phyloP scores from a whole-genome alignment of 345 rosid species.

The Pugionium cornutum region DNA sequence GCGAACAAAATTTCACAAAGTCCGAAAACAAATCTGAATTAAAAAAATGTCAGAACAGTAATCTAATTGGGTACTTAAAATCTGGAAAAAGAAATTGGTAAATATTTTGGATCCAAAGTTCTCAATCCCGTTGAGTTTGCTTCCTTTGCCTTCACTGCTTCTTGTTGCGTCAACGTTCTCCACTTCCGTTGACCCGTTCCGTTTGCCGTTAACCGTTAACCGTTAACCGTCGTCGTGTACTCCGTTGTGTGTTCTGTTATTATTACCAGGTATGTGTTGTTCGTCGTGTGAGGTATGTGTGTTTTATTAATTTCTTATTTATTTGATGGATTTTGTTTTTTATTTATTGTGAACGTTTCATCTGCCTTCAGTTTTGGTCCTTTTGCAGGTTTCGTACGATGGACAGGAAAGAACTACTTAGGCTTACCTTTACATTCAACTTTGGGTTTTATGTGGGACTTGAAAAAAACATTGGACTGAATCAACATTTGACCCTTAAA shows the following conservation, averaged over 20 bases:
- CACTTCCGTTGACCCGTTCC: slow-evolving; percentile 15
- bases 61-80: slow-evolving; percentile 11
- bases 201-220: slow-evolving; percentile 27
- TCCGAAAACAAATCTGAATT: background rate
- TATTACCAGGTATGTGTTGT: slow-evolving; percentile 25
- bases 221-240: background rate
- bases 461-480: slow-evolving; percentile 3
- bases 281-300: slow-evolving; percentile 39
- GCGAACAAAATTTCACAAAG: slow-evolving; percentile 38
- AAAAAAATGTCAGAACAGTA: background rate
- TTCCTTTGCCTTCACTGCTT: slow-evolving; percentile 21
- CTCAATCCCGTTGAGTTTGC: slow-evolving; percentile 28
- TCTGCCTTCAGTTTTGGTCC: background rate
- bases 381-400: slow-evolving; percentile 23
- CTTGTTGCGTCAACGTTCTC: slow-evolving; percentile 28
- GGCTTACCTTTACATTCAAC: slow-evolving; percentile 14
- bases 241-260: slow-evolving; percentile 23
- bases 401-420: slow-evolving; percentile 11
- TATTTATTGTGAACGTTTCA: slow-evolving; percentile 16
- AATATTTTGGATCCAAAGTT: background rate
- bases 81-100: background rate
- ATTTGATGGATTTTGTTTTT: background rate
- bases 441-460: slow-evolving; percentile 15
- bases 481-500: slow-evolving; percentile 16
- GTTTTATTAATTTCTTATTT: background rate